These are phyloP conservation scores for Apiotrichum akiyoshidainum DNA, from an alignment of 1,284 basidiomycete genomes.

Conservation along the genomic window DNA sequence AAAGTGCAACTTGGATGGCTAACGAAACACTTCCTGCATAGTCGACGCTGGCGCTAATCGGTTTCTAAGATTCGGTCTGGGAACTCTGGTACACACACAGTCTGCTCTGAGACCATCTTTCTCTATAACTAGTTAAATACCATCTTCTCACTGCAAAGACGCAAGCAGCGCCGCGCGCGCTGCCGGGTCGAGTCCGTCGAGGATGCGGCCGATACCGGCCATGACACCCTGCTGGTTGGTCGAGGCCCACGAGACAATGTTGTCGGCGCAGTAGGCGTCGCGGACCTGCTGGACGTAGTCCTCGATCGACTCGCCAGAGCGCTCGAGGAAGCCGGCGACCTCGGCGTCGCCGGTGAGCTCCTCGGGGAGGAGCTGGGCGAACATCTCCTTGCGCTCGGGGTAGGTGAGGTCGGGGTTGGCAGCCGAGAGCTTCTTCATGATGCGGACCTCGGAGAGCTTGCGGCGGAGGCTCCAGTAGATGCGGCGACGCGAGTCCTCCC, in stretches of 20 bases:
- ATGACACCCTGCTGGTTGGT: slow-evolving; percentile 47
- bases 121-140: too few relatives aligned
- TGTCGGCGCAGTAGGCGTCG: slow-evolving; percentile 44
- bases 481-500: slow-evolving; percentile 83
- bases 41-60: too few relatives aligned
- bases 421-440: slow-evolving; percentile 48
- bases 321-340: slow-evolving; percentile 49
- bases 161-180: slow-evolving; percentile 64
- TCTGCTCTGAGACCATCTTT: too few relatives aligned
- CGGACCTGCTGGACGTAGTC: slow-evolving; percentile 36
- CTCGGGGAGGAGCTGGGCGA: slow-evolving; percentile 40
- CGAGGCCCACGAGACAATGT: slow-evolving; percentile 40
- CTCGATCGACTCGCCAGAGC: slow-evolving; percentile 37
- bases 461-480: slow-evolving; percentile 93
- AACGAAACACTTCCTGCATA: too few relatives aligned
- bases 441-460: slow-evolving; percentile 54
- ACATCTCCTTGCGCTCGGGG: slow-evolving; percentile 42
- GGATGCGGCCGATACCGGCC: slow-evolving; percentile 43
- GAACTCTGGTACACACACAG: too few relatives aligned
- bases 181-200: slow-evolving; percentile 66
- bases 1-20: too few relatives aligned
- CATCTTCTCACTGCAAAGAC: slow-evolving; percentile 18
- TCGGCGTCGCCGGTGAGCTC: slow-evolving; percentile 41
- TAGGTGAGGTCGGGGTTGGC: slow-evolving; percentile 49
- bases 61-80: too few relatives aligned